Percentiles rank a stretch among this genome's conserved stretches.
Evolutionary conservation across 345 rosid genomes (phyloP).

Genomic region (Hibiscus mutabilis): DNA sequence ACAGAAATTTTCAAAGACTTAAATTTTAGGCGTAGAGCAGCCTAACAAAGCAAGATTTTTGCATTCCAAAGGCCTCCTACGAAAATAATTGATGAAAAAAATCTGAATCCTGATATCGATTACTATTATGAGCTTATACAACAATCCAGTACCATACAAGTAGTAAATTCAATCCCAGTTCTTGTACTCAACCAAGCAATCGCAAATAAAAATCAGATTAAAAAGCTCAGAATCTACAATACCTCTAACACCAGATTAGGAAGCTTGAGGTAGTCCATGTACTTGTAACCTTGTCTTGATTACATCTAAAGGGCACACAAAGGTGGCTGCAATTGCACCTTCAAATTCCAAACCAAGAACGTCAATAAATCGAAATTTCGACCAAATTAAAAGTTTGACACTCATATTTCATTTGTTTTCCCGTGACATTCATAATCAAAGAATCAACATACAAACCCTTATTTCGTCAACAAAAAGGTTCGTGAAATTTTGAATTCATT

Average conservation of each 20-base stretch:
- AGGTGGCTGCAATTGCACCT: conserved; percentile 95
- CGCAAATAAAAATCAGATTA: conserved; percentile 4
- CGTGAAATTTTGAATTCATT: not conserved
- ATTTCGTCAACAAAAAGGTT: not conserved
- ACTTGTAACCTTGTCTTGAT: conserved; percentile 94
- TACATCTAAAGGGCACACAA: conserved; percentile 92
- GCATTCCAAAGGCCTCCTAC: not conserved
- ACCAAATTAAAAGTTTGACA: not conserved
- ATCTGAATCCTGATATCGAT: not conserved
- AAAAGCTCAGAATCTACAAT: conserved; percentile 4
- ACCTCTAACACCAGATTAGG: conserved; percentile 56
- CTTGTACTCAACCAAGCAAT: not conserved
- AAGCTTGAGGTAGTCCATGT: conserved; percentile 61
- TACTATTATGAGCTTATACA: not conserved
- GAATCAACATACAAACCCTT: not conserved
- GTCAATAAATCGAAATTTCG: not conserved
- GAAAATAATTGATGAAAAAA: not conserved
- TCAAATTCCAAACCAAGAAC: conserved; percentile 10
- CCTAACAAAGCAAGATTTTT: not conserved
- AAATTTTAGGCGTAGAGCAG: not conserved
- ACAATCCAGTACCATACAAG: not conserved
- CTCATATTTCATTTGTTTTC: not conserved
- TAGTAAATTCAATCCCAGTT: not conserved
- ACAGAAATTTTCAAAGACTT: not conserved
- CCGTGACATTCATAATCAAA: not conserved